A percentile compares a stretch with the other conserved stretches of the same genome.
Conservation (phyloP, 2,329 filamentous ascomycete species). For the Rutstroemia sp. region DNA sequence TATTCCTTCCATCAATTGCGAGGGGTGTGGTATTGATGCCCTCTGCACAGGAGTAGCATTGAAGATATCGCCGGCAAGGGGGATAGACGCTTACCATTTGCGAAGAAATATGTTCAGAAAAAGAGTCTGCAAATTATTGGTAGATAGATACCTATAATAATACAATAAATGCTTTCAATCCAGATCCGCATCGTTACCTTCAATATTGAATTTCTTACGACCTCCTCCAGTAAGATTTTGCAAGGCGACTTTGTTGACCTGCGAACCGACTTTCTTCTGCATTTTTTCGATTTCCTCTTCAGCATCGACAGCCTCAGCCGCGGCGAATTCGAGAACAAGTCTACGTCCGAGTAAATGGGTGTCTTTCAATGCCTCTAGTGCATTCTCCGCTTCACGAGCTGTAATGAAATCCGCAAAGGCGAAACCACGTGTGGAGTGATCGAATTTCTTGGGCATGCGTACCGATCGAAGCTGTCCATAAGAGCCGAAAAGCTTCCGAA, state of each 20-base stretch:
- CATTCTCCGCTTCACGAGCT: constrained; percentile 80
- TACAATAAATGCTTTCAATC: constrained; percentile 21
- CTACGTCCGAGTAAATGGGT: constrained; percentile 88
- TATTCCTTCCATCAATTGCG: constrained; percentile 5
- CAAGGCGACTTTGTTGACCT: constrained; percentile 83
- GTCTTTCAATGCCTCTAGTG: constrained; percentile 82
- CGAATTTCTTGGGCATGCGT: constrained; percentile 91
- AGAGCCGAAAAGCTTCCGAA: constrained; percentile 74
- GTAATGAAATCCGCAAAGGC: constrained; percentile 96
- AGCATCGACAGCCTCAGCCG: constrained; percentile 80
- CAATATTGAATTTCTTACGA: constrained; percentile 84
- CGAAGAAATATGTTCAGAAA: constrained; percentile 5
- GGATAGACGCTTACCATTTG: constrained; percentile 8
- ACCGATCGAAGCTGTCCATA: constrained; percentile 92
- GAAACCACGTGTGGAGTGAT: constrained; percentile 81
- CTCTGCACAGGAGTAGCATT: constrained; percentile 2
- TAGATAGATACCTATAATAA: constrained; percentile 10
- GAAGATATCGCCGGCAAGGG: constrained; percentile 10
- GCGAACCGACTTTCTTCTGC: constrained; percentile 88
- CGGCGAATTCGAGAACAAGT: constrained; percentile 85
- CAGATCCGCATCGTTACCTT: constrained; percentile 54
- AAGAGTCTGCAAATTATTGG: constrained; percentile 15
- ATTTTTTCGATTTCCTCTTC: constrained; percentile 96
- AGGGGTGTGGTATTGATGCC: constrained; percentile 1
- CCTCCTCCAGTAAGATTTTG: constrained; percentile 79